Conservation (phyloP, 2,329 filamentous ascomycete species). For the Neofusicoccum laricinum region DNA sequence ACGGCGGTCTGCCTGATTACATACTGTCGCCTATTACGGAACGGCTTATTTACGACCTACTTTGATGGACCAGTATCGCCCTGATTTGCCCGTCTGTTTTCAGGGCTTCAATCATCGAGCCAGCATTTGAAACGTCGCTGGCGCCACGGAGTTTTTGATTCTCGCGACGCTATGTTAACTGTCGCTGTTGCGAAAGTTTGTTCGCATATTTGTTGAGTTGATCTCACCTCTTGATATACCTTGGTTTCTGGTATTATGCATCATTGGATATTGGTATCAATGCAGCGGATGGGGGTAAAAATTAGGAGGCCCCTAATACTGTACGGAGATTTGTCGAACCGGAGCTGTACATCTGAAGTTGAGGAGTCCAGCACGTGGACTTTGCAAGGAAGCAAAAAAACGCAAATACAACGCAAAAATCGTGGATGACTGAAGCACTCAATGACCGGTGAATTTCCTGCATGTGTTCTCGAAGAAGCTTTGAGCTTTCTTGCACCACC, state of each 20-base stretch:
- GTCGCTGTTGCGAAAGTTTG: background rate
- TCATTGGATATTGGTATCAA: background rate
- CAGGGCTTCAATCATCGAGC: background rate
- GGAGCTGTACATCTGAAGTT: background rate
- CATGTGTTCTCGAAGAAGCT: background rate
- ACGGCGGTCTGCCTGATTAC: too few relatives aligned
- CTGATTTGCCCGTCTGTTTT: background rate
- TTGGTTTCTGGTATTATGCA: background rate
- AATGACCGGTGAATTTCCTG: background rate
- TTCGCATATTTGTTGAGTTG: background rate
- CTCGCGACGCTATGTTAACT: background rate
- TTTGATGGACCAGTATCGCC: too few relatives aligned
- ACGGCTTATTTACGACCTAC: background rate
- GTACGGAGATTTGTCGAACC: background rate
- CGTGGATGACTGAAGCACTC: background rate
- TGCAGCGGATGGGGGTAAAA: background rate
- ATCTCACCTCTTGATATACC: slow-evolving; percentile 6
- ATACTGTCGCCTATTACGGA: too few relatives aligned
- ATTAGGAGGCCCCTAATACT: background rate
- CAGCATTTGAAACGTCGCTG: background rate
- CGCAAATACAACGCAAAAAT: background rate
- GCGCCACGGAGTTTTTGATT: background rate
- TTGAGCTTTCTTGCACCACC: too few relatives aligned
- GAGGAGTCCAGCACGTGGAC: too few relatives aligned
- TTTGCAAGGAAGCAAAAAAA: too few relatives aligned